Percentiles rank a stretch among this genome's conserved stretches.
phyloP scores from a whole-genome alignment of 176 grass and related monocot species.

The sorghum (Sorghum bicolor) region DNA sequence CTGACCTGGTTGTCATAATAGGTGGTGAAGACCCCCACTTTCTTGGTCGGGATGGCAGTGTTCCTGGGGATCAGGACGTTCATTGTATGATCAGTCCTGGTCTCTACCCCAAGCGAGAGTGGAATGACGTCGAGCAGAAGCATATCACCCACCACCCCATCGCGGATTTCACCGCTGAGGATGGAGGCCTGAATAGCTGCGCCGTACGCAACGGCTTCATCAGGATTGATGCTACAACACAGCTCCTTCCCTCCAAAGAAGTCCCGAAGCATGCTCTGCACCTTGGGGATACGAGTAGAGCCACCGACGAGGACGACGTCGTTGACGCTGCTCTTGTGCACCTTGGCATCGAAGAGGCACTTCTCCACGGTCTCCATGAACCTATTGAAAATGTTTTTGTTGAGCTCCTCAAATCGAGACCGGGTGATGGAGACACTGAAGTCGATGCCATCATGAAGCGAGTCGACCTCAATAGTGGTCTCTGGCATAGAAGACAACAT shows the following conservation, averaged over 20 bases:
- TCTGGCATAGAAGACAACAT: not conserved
- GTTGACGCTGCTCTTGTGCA: constrained; percentile 36
- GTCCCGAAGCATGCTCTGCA: constrained; percentile 41
- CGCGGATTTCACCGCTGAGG: constrained; percentile 1
- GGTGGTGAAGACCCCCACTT: constrained; percentile 30
- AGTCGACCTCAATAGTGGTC: constrained; percentile 20
- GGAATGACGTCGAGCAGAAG: constrained; percentile 38
- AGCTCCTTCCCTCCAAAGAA: constrained; percentile 44
- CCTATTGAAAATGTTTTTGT: constrained; percentile 39
- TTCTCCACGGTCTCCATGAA: constrained; percentile 46
- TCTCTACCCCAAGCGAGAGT: constrained; percentile 26
- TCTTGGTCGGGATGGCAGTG: constrained; percentile 34
- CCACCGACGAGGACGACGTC: constrained; percentile 50
- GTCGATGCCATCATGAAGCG: constrained; percentile 33
- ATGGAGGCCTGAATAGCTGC: constrained; percentile 42
- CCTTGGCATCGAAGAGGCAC: constrained; percentile 44
- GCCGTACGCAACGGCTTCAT: constrained; percentile 46
- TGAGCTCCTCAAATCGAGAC: constrained; percentile 56
- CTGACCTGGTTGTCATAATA: constrained; percentile 30
- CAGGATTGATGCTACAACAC: constrained; percentile 49
- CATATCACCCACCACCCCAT: constrained; percentile 4
- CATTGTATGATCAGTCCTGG: not conserved
- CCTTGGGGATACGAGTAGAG: constrained; percentile 51
- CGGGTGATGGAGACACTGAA: constrained; percentile 21
- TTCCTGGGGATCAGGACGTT: constrained; percentile 48